Percentiles rank a stretch among this genome's conserved stretches.
phyloP scores from a whole-genome alignment of 2,329 filamentous ascomycete genomes.

The Hyphodiscus sp. region DNA sequence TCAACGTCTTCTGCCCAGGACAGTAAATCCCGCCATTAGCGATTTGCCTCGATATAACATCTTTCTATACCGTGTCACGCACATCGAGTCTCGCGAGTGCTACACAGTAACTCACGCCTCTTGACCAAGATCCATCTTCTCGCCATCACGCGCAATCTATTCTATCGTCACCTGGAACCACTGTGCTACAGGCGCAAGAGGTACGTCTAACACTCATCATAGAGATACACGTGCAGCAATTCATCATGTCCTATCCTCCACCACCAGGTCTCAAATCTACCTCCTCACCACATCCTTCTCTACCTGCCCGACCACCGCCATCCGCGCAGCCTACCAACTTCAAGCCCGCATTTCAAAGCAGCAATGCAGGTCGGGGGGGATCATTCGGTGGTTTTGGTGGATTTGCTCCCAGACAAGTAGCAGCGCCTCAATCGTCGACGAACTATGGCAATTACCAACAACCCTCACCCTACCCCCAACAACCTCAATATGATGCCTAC shows the following conservation, averaged over 20 bases:
- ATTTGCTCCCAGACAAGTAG: constrained; percentile 56
- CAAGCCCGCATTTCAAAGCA: constrained; percentile 19
- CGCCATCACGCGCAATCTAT: neutral
- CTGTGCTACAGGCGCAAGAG: constrained; percentile 29
- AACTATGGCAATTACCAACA: constrained; percentile 22
- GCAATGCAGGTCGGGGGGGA: constrained; percentile 19
- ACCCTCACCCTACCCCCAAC: constrained; percentile 22
- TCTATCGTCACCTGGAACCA: neutral
- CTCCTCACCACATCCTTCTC: constrained; percentile 49
- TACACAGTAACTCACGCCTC: neutral
- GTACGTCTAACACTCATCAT: constrained; percentile 31
- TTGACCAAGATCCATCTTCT: neutral
- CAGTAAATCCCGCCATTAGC: neutral
- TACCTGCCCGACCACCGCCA: constrained; percentile 72
- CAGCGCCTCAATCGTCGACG: constrained; percentile 29
- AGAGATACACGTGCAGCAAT: constrained; percentile 32
- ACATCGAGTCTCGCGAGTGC: neutral
- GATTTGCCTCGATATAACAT: neutral
- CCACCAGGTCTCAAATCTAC: constrained; percentile 64
- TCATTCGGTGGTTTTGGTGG: constrained; percentile 38
- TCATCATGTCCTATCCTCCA: constrained; percentile 81
- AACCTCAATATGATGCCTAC: constrained; percentile 21
- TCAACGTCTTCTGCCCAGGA: neutral
- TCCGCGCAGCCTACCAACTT: constrained; percentile 30
- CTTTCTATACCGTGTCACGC: neutral